Evolutionary conservation across 2,329 filamentous ascomycete species (phyloP), one percentile per base, ranked within the genome.

Genomic region (Stagonosporopsis vannaccii): DNA sequence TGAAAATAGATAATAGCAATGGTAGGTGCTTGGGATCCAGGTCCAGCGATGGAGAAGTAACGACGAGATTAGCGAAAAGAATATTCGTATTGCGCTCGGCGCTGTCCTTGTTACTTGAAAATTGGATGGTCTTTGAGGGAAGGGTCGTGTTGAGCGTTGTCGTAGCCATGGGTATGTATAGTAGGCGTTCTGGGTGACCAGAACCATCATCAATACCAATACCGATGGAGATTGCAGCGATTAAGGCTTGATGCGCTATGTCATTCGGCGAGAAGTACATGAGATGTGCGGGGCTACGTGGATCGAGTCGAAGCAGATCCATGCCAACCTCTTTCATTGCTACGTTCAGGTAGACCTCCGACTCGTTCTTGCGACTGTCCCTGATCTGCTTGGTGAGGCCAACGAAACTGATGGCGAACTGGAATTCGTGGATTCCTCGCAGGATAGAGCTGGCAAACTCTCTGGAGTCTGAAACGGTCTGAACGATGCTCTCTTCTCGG

Each of bases 241-340:
- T 85, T 32, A 99, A 83, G 11, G 93, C 95, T 80, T 99, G 94
- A 74, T 99, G 95, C 12, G 95, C 95, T 68, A 97, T 88, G 72
- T 97, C 95, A 59, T 92, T 89, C 20, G 90, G 87, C 2, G 93
- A 91, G 72, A 99, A 99, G 77, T 99, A 98, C 95, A 98, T 99
- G 61, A 95, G 88, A 81, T 99, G 95, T 0, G 94, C 92, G 0
- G 95, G 92, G 15, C 93, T 97, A 68, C 91, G 94, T 37, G 91
- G 89, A 73, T 99, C 94, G 51, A 99, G 84, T 20, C 94, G 88
- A 72, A 98, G 89, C 36, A 99, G 81, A 71, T 99, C 95, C 71
- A 99, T 85, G 58, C 94, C 94, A 37, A 99, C 87, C 74, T 99
- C 96, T 75, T 99, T 98, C 85, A 97, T 96, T 6, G 94, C 92